These are phyloP conservation scores for Suzukiozyma palmioleophila DNA, from an alignment of 1,139 yeast genomes.

Conservation along the genomic window DNA sequence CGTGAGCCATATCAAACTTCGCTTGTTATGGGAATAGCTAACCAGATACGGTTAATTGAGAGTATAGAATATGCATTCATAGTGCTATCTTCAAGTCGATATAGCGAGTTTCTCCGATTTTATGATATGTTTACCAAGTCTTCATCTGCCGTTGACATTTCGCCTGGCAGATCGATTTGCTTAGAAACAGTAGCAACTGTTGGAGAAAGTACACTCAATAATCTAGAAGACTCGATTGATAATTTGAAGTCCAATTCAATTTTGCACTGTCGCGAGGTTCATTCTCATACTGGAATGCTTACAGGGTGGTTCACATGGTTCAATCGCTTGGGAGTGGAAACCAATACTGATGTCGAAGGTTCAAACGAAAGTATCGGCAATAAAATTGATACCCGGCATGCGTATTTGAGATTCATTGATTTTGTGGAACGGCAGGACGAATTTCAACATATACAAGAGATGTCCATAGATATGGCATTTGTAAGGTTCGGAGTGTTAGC, in stretches of 20 bases:
- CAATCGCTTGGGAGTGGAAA: neutral
- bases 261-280: too few relatives aligned
- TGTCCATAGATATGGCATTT: slow-evolving; percentile 15
- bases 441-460: neutral
- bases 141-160: neutral
- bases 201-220: too few relatives aligned
- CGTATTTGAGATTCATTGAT: neutral
- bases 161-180: neutral
- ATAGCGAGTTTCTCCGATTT: neutral
- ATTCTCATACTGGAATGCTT: too few relatives aligned
- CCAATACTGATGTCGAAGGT: slow-evolving; percentile 2
- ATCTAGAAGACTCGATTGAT: too few relatives aligned
- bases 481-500: slow-evolving; percentile 9
- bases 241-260: too few relatives aligned
- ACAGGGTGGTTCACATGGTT: too few relatives aligned
- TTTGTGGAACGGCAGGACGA: slow-evolving; percentile 2
- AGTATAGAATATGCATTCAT: neutral
- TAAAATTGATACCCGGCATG: neutral
- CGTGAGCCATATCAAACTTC: neutral
- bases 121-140: neutral
- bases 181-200: neutral
- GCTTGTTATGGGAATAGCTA: neutral
- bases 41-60: neutral
- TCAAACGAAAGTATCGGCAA: neutral
- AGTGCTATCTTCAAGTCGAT: neutral